These are phyloP conservation scores for Zopfochytrium polystomum DNA, from an alignment of 371 early-diverging fungal genomes.

Conservation along the genomic window DNA sequence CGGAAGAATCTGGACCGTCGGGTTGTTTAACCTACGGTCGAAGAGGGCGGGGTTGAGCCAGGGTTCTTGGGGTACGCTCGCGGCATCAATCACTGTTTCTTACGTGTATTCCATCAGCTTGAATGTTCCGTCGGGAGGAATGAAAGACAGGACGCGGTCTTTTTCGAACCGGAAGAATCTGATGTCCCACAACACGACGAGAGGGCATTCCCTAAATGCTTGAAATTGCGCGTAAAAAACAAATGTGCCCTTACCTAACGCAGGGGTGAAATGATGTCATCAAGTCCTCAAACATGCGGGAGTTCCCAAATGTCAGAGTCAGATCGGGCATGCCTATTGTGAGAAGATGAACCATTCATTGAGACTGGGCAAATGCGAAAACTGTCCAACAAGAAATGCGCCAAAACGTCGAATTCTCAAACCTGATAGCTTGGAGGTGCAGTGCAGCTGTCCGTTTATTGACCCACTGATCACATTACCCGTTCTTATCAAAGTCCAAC, in stretches of 20 bases:
- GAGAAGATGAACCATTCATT: background rate
- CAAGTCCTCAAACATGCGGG: conserved; percentile 73
- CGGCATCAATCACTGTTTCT: conserved; percentile 27
- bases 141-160: conserved; percentile 78
- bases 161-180: conserved; percentile 69
- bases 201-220: no score
- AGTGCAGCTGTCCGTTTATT: conserved; percentile 73
- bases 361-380: background rate
- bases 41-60: background rate
- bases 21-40: conserved; percentile 1
- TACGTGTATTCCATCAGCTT: conserved; percentile 75
- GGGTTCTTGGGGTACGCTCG: conserved; percentile 28
- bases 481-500: background rate
- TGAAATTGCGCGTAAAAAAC: background rate
- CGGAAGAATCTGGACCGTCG: conserved; percentile 46
- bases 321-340: conserved; percentile 80
- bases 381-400: background rate
- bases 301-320: conserved; percentile 68
- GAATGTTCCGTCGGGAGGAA: conserved; percentile 92
- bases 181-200: background rate
- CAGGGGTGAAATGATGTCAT: conserved; percentile 81
- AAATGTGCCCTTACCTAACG: conserved; percentile 42
- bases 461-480: conserved; percentile 73
- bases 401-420: conserved; percentile 3
- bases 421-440: conserved; percentile 77